Conservation (phyloP, 352 stramenopile genomes). For the Phytopythium mirpurense region DNA sequence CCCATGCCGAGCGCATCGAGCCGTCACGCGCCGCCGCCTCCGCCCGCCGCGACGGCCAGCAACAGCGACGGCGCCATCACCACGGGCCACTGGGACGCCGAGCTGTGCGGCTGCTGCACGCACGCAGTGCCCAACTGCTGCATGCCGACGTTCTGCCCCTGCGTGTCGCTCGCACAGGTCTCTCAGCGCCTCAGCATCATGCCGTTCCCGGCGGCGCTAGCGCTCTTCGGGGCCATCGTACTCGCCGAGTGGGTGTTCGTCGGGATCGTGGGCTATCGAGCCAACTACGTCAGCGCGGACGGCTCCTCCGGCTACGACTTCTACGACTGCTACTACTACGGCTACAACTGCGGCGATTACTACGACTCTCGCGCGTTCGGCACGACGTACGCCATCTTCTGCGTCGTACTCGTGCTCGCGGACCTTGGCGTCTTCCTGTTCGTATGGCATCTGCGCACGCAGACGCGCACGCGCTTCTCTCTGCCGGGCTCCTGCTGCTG, state of each 20-base stretch:
- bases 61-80: conserved; percentile 8
- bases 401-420: background rate
- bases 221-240: conserved; percentile 21
- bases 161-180: conserved; percentile 53
- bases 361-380: background rate
- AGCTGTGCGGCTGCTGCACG: conserved; percentile 39
- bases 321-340: background rate
- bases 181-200: conserved; percentile 35
- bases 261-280: background rate
- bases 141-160: conserved; percentile 47
- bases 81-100: conserved; percentile 20
- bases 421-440: conserved; percentile 4
- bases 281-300: background rate
- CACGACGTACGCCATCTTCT: conserved; percentile 1
- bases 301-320: background rate
- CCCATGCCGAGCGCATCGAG: background rate
- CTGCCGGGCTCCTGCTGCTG: conserved; percentile 32
- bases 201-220: conserved; percentile 27
- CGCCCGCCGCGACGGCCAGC: background rate
- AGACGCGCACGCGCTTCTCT: conserved; percentile 30
- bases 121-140: conserved; percentile 41
- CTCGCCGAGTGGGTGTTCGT: background rate
- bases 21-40: background rate
- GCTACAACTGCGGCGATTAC: background rate
- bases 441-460: conserved; percentile 32